phyloP scores from a whole-genome alignment of 805 yeast genomes.

The Babjeviella inositovora region DNA sequence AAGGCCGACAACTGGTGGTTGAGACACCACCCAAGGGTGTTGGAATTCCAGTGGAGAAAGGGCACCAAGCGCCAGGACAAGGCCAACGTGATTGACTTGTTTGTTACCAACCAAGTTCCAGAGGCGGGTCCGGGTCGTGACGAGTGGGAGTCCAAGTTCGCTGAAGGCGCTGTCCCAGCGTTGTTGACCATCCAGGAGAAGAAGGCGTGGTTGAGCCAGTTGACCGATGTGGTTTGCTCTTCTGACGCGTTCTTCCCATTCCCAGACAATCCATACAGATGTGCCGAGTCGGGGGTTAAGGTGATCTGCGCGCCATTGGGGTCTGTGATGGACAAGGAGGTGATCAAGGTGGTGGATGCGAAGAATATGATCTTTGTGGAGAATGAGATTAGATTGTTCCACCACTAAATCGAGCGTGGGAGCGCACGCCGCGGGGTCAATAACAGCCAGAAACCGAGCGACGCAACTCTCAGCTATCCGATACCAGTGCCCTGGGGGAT shows the following conservation, averaged over 20 bases:
- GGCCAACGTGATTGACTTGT: conserved; percentile 94
- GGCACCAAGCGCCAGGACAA: conserved; percentile 98
- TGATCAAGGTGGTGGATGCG: conserved; percentile 89
- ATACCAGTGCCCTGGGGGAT: too few relatives aligned
- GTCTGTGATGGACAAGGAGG: conserved; percentile 94
- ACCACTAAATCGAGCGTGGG: too few relatives aligned
- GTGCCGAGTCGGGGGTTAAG: conserved; percentile 92
- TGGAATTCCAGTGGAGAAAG: conserved; percentile 92
- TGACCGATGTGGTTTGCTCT: conserved; percentile 77
- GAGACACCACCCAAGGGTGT: conserved; percentile 92
- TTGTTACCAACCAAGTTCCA: conserved; percentile 85
- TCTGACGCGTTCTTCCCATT: conserved; percentile 99
- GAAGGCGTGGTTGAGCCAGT: conserved; percentile 69
- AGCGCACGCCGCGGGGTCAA: too few relatives aligned
- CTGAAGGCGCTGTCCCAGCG: conserved; percentile 58
- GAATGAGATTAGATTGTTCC: conserved; percentile 96
- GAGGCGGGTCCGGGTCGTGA: conserved; percentile 80
- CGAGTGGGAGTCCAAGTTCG: conserved; percentile 86
- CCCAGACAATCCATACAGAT: conserved; percentile 98
- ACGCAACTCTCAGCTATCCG: too few relatives aligned
- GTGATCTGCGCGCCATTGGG: conserved; percentile 96
- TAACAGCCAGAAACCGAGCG: too few relatives aligned
- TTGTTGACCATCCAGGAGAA: conserved; percentile 78
- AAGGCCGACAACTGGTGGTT: conserved; percentile 99
- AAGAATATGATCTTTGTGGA: conserved; percentile 84